Conservation (phyloP, 345 rosid species). For the Populus pruinosa region DNA sequence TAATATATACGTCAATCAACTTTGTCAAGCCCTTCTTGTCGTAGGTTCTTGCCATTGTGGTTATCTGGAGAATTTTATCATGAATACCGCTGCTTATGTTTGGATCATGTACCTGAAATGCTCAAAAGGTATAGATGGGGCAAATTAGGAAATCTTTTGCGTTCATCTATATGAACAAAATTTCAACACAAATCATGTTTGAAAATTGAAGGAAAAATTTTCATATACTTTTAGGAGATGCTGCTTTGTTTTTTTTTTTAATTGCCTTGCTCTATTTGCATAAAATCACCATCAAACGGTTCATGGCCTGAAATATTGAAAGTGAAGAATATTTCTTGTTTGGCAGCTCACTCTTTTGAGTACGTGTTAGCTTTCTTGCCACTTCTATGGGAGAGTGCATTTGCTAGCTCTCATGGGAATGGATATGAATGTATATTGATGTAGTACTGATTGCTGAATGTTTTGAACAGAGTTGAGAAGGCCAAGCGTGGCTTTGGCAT, state of each 20-base stretch:
- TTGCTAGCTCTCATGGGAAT: background rate
- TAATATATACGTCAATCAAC: background rate
- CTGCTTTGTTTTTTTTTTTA: background rate
- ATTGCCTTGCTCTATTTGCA: background rate
- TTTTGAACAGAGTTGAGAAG: constrained; percentile 22
- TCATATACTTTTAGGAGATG: background rate
- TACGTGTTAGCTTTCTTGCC: background rate
- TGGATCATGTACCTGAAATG: background rate
- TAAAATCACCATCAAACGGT: background rate
- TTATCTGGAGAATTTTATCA: background rate
- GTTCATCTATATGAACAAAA: background rate
- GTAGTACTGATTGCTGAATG: background rate
- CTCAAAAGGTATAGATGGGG: background rate
- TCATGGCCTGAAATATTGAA: background rate
- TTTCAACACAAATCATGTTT: background rate
- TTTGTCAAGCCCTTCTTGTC: background rate
- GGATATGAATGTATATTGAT: background rate
- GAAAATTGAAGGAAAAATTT: background rate
- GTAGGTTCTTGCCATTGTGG: background rate
- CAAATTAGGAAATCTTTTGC: background rate
- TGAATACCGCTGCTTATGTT: background rate
- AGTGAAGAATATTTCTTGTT: background rate
- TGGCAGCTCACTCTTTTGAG: background rate
- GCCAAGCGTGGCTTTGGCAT: constrained; percentile 25
- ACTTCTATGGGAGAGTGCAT: background rate